These are phyloP conservation scores for Prunus campanulata DNA, from an alignment of 306 rosid genomes.

Conservation along the genomic window DNA sequence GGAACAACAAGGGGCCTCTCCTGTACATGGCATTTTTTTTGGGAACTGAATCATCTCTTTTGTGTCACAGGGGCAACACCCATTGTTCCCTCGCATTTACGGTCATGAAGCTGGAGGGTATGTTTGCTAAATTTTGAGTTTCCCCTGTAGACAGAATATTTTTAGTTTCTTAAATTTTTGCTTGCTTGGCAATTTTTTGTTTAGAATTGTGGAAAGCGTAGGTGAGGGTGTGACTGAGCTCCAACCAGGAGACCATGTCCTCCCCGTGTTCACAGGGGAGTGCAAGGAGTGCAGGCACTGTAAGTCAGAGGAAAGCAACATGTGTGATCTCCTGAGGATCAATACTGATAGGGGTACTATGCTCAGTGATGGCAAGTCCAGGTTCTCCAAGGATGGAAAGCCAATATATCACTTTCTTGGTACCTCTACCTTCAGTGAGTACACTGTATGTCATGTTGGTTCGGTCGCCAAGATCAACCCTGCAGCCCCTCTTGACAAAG, in stretches of 20 bases:
- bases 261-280: slow-evolving; percentile 89
- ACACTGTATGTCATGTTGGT: slow-evolving; percentile 76
- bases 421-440: slow-evolving; percentile 86
- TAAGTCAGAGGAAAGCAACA: slow-evolving; percentile 84
- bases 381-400: slow-evolving; percentile 72
- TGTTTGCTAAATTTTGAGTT: background rate
- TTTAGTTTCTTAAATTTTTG: background rate
- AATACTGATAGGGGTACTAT: slow-evolving; percentile 81
- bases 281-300: slow-evolving; percentile 86
- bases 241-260: slow-evolving; percentile 82
- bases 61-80: slow-evolving; percentile 69
- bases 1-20: too few species aligned
- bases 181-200: background rate
- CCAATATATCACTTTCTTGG: slow-evolving; percentile 82
- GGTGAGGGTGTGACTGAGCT: slow-evolving; percentile 88
- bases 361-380: slow-evolving; percentile 55
- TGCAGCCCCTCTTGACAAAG: slow-evolving; percentile 88
- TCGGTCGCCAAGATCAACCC: slow-evolving; percentile 83
- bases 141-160: background rate
- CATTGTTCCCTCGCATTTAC: slow-evolving; percentile 84
- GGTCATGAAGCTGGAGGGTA: slow-evolving; percentile 99
- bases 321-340: slow-evolving; percentile 89
- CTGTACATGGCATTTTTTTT: background rate
- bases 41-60: background rate
- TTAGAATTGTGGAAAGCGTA: slow-evolving; percentile 69